A percentile compares a stretch with the other conserved stretches of the same genome.
Evolutionary conservation across 2,329 filamentous ascomycete species (phyloP).

Genomic region (Westerdykella sp.): DNA sequence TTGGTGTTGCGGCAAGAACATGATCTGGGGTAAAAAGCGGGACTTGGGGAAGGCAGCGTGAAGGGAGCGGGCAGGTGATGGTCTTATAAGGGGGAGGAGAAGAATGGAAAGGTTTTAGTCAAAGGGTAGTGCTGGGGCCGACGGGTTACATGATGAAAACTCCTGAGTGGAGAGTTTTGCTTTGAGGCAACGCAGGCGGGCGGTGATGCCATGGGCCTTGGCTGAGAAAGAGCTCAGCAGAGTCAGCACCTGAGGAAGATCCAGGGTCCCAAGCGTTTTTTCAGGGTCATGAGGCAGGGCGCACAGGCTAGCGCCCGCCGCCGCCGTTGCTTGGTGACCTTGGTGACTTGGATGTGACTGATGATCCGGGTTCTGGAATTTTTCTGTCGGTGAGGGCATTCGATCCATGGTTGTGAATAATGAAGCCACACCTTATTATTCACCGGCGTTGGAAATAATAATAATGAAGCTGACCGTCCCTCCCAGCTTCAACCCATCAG

Average conservation of each 20-base stretch:
- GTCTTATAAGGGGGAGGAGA: neutral
- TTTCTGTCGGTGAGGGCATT: too few species aligned
- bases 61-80: neutral
- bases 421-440: too few species aligned
- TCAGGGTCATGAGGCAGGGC: neutral
- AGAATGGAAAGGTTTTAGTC: neutral
- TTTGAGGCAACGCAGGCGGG: too few species aligned
- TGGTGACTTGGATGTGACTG: too few species aligned
- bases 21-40: conserved; percentile 14
- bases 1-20: conserved; percentile 28
- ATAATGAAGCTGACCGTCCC: too few species aligned
- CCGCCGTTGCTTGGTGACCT: neutral
- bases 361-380: too few species aligned
- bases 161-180: neutral
- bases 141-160: neutral
- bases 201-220: neutral
- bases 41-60: neutral
- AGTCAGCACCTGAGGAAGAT: too few species aligned
- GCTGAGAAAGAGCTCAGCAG: neutral
- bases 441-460: too few species aligned
- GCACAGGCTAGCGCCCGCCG: neutral
- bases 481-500: too few species aligned
- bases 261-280: neutral
- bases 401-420: too few species aligned
- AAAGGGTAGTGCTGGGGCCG: neutral